These are phyloP conservation scores for Ambrosia hybrid DNA, from an alignment of 140 eudicot genomes.

Conservation along the genomic window DNA sequence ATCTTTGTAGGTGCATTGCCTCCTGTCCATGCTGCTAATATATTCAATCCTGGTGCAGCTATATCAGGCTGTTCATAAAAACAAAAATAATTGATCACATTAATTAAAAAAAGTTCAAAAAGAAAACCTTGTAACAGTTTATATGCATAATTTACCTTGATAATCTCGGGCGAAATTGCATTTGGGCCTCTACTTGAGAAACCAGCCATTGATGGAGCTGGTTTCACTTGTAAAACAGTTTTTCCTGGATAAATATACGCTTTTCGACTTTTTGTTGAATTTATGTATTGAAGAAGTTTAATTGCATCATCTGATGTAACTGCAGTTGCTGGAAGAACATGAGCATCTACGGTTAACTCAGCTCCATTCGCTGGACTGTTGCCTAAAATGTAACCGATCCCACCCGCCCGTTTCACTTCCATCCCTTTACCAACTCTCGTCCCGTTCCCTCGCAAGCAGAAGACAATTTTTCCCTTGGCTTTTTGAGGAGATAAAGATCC, in stretches of 20 bases:
- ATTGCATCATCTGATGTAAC: conserved; percentile 53
- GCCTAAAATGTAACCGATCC: conserved; percentile 78
- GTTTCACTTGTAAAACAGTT: conserved; percentile 48
- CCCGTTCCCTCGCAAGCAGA: conserved; percentile 86
- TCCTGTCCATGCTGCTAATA: conserved; percentile 94
- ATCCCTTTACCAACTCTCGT: conserved; percentile 84
- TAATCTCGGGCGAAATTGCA: conserved; percentile 54
- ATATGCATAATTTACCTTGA: conserved; percentile 48
- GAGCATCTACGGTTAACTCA: conserved; percentile 72
- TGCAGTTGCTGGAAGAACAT: conserved; percentile 94
- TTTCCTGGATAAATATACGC: conserved; percentile 52
- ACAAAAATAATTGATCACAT: not conserved
- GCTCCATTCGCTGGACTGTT: conserved; percentile 66
- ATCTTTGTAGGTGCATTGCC: conserved; percentile 64
- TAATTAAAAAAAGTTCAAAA: no score
- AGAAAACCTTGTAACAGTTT: no score
- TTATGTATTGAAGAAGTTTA: conserved; percentile 58
- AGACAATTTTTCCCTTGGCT: conserved; percentile 70
- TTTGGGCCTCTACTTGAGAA: conserved; percentile 84
- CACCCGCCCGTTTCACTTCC: conserved; percentile 97
- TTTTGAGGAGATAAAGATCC: conserved; percentile 66
- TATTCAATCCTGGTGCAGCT: conserved; percentile 89
- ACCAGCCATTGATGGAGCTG: conserved; percentile 87
- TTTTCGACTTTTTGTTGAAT: conserved; percentile 47
- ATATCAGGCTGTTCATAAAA: conserved; percentile 67